phyloP scores from a whole-genome alignment of 306 rosid genomes.

The Cercis canadensis region DNA sequence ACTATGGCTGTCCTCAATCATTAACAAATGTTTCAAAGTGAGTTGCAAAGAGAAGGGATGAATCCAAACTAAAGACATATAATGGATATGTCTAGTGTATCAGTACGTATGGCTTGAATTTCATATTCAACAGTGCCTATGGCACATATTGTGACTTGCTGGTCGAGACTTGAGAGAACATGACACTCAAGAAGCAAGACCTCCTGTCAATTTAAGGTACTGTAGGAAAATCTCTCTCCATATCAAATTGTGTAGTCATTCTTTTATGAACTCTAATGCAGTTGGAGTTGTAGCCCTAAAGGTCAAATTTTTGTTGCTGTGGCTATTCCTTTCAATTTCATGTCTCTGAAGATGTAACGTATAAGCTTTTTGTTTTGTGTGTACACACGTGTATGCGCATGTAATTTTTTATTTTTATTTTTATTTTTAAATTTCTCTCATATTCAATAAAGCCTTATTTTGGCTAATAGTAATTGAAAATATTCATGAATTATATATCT shows the following conservation, averaged over 20 bases:
- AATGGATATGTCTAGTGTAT: constrained; percentile 17
- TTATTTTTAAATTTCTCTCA: neutral
- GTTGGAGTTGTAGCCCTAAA: constrained; percentile 23
- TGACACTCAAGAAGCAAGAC: constrained; percentile 18
- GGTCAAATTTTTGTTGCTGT: constrained; percentile 37
- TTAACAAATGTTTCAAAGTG: neutral
- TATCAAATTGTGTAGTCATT: constrained; percentile 23
- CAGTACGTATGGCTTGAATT: constrained; percentile 8
- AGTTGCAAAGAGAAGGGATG: neutral
- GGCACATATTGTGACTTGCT: constrained; percentile 23
- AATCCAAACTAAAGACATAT: neutral
- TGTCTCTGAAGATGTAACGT: constrained; percentile 30
- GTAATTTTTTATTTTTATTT: neutral
- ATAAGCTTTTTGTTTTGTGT: constrained; percentile 24
- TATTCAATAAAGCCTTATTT: neutral
- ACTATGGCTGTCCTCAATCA: neutral
- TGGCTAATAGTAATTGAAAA: too few relatives aligned
- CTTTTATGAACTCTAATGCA: constrained; percentile 24
- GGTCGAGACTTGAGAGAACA: constrained; percentile 38
- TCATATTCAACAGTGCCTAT: constrained; percentile 3
- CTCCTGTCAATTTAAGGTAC: constrained; percentile 36
- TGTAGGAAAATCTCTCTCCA: constrained; percentile 36
- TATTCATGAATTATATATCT: too few relatives aligned
- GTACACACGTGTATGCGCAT: neutral
- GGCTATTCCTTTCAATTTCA: constrained; percentile 29